Conservation (phyloP, 352 stramenopile species). For the Phytopythium vexans region DNA sequence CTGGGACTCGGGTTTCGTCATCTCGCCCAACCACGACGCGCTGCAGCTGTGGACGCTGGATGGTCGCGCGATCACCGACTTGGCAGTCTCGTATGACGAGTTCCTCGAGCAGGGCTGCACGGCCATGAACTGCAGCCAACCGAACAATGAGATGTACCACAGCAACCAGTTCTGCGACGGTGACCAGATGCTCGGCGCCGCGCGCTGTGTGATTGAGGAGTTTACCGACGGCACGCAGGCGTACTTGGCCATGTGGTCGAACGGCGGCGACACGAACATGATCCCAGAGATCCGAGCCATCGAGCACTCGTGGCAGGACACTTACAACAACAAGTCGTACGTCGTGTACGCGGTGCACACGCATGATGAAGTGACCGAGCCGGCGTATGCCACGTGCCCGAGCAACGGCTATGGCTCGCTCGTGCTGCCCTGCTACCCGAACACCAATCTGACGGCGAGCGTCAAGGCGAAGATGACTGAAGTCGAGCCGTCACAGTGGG, state of each 20-base stretch:
- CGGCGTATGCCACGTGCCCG: slow-evolving; percentile 17
- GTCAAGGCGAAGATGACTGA: not conserved
- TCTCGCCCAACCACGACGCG: slow-evolving; percentile 7
- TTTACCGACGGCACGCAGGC: slow-evolving; percentile 21
- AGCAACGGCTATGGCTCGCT: slow-evolving; percentile 14
- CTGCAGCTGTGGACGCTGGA: slow-evolving; percentile 25
- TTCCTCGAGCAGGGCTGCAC: slow-evolving; percentile 29
- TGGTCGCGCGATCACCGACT: slow-evolving; percentile 21
- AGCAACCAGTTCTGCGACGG: slow-evolving; percentile 20
- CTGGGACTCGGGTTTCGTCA: slow-evolving; percentile 28
- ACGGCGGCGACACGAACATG: slow-evolving; percentile 10
- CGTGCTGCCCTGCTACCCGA: slow-evolving; percentile 32
- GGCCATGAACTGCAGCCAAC: slow-evolving; percentile 22
- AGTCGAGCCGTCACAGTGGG: slow-evolving; percentile 1
- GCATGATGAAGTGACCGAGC: not conserved
- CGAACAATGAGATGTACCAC: slow-evolving; percentile 14
- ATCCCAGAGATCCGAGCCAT: slow-evolving; percentile 15
- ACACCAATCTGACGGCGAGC: not conserved
- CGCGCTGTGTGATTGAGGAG: slow-evolving; percentile 29
- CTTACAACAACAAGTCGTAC: slow-evolving; percentile 12
- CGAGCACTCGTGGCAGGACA: slow-evolving; percentile 12
- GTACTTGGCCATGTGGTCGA: slow-evolving; percentile 30
- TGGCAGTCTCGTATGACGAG: slow-evolving; percentile 24
- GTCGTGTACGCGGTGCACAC: slow-evolving; percentile 21
- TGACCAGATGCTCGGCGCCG: slow-evolving; percentile 22